These are phyloP conservation scores for Phascolomyces articulosus DNA, from an alignment of 371 early-diverging fungal genomes.

Conservation along the genomic window DNA sequence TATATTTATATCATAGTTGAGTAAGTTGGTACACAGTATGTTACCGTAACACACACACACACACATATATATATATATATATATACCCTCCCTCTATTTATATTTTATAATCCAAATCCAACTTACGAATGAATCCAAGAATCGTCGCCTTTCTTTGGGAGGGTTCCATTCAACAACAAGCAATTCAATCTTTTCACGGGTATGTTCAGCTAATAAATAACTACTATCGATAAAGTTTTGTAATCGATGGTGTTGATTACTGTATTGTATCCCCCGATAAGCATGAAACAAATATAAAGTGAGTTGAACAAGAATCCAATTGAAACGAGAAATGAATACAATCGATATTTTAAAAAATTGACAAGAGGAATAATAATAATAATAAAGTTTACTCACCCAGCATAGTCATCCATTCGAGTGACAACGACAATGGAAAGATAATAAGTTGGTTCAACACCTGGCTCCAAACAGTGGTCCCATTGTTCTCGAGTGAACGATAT, in stretches of 20 bases:
- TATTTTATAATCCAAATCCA: no score
- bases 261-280: conserved; percentile 5
- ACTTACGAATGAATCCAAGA: conserved; percentile 45
- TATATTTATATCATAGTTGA: no score
- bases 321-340: no score
- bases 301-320: no score
- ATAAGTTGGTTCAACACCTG: conserved; percentile 23
- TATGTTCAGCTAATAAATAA: conserved; percentile 40
- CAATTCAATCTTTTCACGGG: conserved; percentile 44
- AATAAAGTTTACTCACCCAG: conserved; percentile 27
- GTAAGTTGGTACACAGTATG: no score
- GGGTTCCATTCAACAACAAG: conserved; percentile 53
- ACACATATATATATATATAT: neutral
- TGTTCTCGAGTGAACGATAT: conserved; percentile 21
- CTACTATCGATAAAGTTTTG: conserved; percentile 50
- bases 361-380: neutral
- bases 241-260: conserved; percentile 46
- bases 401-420: conserved; percentile 52
- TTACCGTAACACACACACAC: neutral
- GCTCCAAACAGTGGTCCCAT: conserved; percentile 34
- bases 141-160: conserved; percentile 32
- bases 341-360: neutral
- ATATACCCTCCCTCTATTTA: no score
- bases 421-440: conserved; percentile 51
- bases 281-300: no score